These are phyloP conservation scores for Scopulariopsis brevicaulis DNA, from an alignment of 2,329 filamentous ascomycete genomes.

Conservation along the genomic window DNA sequence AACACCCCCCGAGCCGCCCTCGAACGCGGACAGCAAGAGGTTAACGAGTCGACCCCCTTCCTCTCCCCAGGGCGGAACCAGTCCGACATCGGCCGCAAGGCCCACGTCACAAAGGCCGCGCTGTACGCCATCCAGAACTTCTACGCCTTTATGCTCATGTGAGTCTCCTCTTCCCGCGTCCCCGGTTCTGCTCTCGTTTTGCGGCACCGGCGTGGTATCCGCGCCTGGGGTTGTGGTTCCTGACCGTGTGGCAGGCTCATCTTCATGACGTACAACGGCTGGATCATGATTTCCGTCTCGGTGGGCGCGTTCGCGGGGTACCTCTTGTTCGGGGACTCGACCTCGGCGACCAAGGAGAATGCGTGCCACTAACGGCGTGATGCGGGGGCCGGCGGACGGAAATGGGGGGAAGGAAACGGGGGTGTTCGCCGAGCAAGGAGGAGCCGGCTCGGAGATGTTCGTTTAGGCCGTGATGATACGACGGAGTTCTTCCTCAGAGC, in stretches of 20 bases:
- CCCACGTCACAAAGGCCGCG: slow-evolving; percentile 66
- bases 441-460: not conserved
- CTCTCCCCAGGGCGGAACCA: slow-evolving; percentile 64
- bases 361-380: slow-evolving; percentile 68
- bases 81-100: slow-evolving; percentile 49
- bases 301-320: slow-evolving; percentile 86
- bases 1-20: not conserved
- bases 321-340: slow-evolving; percentile 62
- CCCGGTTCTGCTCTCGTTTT: not conserved
- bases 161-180: slow-evolving; percentile 31
- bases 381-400: not conserved
- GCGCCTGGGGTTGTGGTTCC: not conserved
- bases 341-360: slow-evolving; percentile 68
- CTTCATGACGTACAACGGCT: slow-evolving; percentile 99
- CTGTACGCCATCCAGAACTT: slow-evolving; percentile 93
- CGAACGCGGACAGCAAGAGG: slow-evolving; percentile 19
- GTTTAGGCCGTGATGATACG: not conserved
- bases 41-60: slow-evolving; percentile 54
- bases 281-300: slow-evolving; percentile 88
- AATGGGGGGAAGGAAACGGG: not conserved
- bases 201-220: not conserved
- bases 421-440: not conserved
- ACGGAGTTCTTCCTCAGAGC: not conserved
- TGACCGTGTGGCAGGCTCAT: slow-evolving; percentile 55
- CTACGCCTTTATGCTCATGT: slow-evolving; percentile 99